Percentiles rank a stretch among this genome's conserved stretches.
Conservation (phyloP, 106 monocot species). For the Dioscorea alata region DNA sequence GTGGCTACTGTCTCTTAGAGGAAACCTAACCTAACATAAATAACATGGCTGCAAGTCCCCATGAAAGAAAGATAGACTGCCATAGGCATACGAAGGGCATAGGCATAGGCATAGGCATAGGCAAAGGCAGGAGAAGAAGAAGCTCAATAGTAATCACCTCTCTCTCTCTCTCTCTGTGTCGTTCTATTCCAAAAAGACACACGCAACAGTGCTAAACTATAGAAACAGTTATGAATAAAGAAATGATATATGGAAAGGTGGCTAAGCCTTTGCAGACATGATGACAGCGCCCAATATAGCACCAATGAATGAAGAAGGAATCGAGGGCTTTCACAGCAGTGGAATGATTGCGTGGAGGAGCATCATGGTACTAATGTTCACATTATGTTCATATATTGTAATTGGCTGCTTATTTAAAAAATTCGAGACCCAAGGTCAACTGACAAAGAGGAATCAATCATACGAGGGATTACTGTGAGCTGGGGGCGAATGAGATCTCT, state of each 20-base stretch:
- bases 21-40: not conserved
- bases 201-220: not conserved
- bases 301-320: not conserved
- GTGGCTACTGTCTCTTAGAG: not conserved
- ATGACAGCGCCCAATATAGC: not conserved
- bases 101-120: not conserved
- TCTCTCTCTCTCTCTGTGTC: too few relatives aligned
- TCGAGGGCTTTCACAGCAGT: slow-evolving; percentile 2
- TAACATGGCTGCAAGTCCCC: not conserved
- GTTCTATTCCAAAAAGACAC: too few relatives aligned
- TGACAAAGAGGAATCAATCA: not conserved
- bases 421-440: not conserved
- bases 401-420: not conserved
- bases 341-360: not conserved
- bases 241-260: not conserved
- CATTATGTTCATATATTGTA: not conserved
- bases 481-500: not conserved
- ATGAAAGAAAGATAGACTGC: not conserved
- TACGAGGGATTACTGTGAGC: too few relatives aligned
- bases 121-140: not conserved
- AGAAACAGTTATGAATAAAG: not conserved
- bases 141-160: not conserved
- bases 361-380: not conserved
- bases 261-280: slow-evolving; percentile 1
- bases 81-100: not conserved